Evolutionary conservation across 179 eudicot species (phyloP), one percentile per base, ranked within the genome.

Genomic region (Beta corolliflora): DNA sequence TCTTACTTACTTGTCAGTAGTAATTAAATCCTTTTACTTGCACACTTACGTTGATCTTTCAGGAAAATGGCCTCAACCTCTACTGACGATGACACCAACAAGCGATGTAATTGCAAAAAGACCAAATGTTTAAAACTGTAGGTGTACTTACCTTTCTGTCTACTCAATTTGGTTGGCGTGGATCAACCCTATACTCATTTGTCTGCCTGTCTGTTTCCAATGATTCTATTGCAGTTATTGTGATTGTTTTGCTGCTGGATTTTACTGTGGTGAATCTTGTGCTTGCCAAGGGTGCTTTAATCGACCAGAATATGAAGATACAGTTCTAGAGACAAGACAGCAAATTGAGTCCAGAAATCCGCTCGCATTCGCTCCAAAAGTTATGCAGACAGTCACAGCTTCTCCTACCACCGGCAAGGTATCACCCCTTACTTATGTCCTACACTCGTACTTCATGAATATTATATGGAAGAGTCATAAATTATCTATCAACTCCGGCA

Each of bases 241-340:
- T 84, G 94, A 93, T 82, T 93, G 98, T 86, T 94, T 93, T 87
- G 93, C 97, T 82, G 96, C 96, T 77, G 98, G 97, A 73, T 79
- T 91, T 76, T 93, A 90, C 81, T 93, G 97, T 67, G 89, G 80
- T 19, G 94, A 84, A 67, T 74, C 90, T 77, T 94, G 97, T 84
- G 72, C 93, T 82, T 93, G 98, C 88, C 89, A 91, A 89, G 98
- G 88, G 60, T 94, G 98, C 90, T 94, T 85, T 25, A 94, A 94
- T 83, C 85, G 86, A 71, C 94, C 93, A 25, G 94, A 93, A 85
- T 80, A 86, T 50, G 91, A 91, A 85, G 91, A 87, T 77, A 90
- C 86, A 45, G 98, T 94, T 75, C 77, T 86, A 78, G 94, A 87
- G 82, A 87, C 92, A 25, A 85, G 96, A 64, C 86, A 89, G 71